These are phyloP conservation scores for Diospyros lotus DNA, from an alignment of 148 eudicot species.

Conservation along the genomic window DNA sequence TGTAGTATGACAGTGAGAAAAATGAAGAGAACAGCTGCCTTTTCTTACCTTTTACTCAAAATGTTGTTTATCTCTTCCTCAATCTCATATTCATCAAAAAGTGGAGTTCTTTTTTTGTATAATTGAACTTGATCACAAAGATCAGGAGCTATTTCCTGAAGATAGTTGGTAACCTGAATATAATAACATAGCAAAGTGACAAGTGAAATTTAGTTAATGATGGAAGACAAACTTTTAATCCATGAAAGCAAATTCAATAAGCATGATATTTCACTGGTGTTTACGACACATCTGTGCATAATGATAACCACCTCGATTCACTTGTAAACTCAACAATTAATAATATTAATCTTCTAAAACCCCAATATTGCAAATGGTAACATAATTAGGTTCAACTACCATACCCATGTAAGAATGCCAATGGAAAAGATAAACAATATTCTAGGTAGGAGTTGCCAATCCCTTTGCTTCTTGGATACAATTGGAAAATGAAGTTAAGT, in stretches of 20 bases:
- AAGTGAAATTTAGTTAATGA: constrained; percentile 1
- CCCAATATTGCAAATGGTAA: neutral
- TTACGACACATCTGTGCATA: neutral
- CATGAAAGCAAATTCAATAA: neutral
- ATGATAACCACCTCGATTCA: neutral
- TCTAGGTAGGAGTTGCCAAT: neutral
- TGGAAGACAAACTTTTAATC: neutral
- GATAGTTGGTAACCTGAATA: constrained; percentile 88
- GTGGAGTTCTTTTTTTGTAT: constrained; percentile 64
- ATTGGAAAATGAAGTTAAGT: neutral
- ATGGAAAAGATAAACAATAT: neutral
- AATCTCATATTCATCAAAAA: constrained; percentile 78
- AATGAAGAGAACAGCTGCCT: neutral
- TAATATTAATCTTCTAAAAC: neutral
- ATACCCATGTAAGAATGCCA: neutral
- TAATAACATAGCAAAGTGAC: constrained; percentile 5
- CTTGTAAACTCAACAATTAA: neutral
- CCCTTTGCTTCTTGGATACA: neutral
- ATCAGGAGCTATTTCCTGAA: constrained; percentile 86
- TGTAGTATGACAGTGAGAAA: neutral
- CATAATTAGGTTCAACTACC: neutral
- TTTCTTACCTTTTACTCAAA: constrained; percentile 78
- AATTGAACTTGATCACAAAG: constrained; percentile 87
- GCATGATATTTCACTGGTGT: neutral
- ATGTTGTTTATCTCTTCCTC: constrained; percentile 90